Evolutionary conservation across 2,329 filamentous ascomycete species (phyloP).

Genomic region (Colletotrichum neosansevieriae): DNA sequence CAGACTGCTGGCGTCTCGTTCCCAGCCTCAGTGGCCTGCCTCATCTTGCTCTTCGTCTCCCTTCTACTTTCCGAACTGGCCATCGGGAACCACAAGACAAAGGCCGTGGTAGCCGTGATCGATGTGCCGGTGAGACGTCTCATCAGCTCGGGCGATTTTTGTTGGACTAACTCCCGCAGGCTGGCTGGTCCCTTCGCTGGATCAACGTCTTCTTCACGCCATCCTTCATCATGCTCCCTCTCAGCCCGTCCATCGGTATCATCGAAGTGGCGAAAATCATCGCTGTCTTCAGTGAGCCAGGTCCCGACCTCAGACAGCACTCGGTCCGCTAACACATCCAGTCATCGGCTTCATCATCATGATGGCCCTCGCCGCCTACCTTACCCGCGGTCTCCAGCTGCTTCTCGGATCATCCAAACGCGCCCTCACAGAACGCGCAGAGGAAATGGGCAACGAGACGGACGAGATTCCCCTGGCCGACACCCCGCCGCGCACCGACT

Average conservation of each 20-base stretch:
- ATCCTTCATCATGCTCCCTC: constrained; percentile 68
- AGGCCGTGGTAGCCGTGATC: constrained; percentile 60
- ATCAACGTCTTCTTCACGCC: constrained; percentile 71
- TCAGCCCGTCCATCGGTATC: constrained; percentile 66
- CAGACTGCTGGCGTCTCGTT: constrained; percentile 64
- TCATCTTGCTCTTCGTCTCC: constrained; percentile 65
- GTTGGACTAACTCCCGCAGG: constrained; percentile 51
- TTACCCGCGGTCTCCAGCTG: constrained; percentile 66
- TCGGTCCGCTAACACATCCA: constrained; percentile 43
- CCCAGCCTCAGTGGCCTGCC: constrained; percentile 69
- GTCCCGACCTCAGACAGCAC: not conserved
- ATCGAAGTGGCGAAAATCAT: constrained; percentile 70
- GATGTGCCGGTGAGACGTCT: constrained; percentile 62
- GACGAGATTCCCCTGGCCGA: constrained; percentile 62
- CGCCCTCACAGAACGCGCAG: constrained; percentile 62
- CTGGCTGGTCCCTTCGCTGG: constrained; percentile 68
- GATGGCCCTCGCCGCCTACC: constrained; percentile 64
- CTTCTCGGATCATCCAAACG: constrained; percentile 64
- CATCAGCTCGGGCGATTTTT: accelerated
- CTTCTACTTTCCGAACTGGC: constrained; percentile 60
- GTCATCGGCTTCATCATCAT: constrained; percentile 68
- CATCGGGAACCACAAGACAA: constrained; percentile 62
- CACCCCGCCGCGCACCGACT: constrained; percentile 26
- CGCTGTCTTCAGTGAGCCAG: constrained; percentile 64
- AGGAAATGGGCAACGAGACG: constrained; percentile 59